These are phyloP conservation scores for Russula emetica DNA, from an alignment of 768 basidiomycete genomes.

Conservation along the genomic window DNA sequence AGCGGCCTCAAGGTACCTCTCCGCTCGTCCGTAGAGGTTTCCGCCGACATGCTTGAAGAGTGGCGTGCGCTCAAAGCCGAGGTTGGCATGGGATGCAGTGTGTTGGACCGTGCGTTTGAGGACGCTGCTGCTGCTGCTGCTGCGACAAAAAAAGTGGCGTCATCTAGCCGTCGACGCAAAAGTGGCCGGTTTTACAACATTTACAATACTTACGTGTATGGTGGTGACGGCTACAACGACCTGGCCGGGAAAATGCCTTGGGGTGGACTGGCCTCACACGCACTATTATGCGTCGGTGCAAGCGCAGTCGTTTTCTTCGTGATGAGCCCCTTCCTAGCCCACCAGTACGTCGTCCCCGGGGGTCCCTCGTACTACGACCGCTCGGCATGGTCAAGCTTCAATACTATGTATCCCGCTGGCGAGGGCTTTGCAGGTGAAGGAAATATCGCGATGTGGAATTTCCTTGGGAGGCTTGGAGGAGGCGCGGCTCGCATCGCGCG, in stretches of 20 bases:
- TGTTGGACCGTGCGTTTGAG: conserved; percentile 69
- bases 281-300: conserved; percentile 51
- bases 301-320: conserved; percentile 59
- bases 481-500: conserved; percentile 71
- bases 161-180: conserved; percentile 30
- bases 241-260: conserved; percentile 26
- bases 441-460: conserved; percentile 60
- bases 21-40: conserved; percentile 46
- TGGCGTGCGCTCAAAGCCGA: conserved; percentile 79
- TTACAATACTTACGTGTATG: conserved; percentile 69
- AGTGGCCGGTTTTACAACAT: conserved; percentile 74
- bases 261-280: conserved; percentile 23
- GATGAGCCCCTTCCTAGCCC: conserved; percentile 54
- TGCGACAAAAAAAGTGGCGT: conserved; percentile 1
- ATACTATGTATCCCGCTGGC: conserved; percentile 61
- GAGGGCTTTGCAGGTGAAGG: conserved; percentile 63
- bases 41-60: conserved; percentile 64
- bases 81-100: conserved; percentile 69
- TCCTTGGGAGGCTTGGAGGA: conserved; percentile 66
- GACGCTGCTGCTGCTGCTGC: conserved; percentile 25
- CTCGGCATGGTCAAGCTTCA: conserved; percentile 74
- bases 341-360: conserved; percentile 58
- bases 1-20: conserved; percentile 48
- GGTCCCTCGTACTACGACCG: conserved; percentile 72
- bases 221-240: conserved; percentile 36